These are phyloP conservation scores for Pythium myriotylum DNA, from an alignment of 352 stramenopile genomes.

Conservation along the genomic window DNA sequence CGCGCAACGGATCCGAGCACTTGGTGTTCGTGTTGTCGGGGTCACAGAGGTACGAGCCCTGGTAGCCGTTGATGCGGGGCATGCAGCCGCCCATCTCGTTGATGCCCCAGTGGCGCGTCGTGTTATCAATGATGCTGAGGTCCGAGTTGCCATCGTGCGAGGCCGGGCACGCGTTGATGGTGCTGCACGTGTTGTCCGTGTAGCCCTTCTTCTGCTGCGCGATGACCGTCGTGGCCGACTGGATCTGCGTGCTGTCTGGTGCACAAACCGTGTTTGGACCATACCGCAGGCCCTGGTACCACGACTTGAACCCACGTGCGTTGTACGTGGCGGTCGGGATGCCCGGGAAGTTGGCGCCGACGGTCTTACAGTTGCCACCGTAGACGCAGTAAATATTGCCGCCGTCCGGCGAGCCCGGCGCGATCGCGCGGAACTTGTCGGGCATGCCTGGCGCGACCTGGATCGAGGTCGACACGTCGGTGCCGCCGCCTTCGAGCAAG, in stretches of 20 bases:
- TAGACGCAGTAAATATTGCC: constrained; percentile 44
- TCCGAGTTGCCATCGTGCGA: constrained; percentile 61
- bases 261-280: constrained; percentile 59
- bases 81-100: constrained; percentile 69
- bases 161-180: constrained; percentile 38
- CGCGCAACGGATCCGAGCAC: too few species aligned
- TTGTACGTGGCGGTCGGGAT: constrained; percentile 46
- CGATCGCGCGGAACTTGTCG: constrained; percentile 43
- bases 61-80: too few species aligned
- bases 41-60: constrained; percentile 55
- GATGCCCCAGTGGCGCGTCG: constrained; percentile 48
- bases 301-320: constrained; percentile 55
- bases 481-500: constrained; percentile 90
- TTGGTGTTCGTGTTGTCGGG: constrained; percentile 42
- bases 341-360: constrained; percentile 45
- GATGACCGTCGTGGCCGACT: constrained; percentile 42
- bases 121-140: constrained; percentile 44
- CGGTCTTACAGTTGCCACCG: constrained; percentile 37
- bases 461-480: constrained; percentile 87
- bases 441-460: constrained; percentile 85
- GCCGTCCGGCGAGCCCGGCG: constrained; percentile 16
- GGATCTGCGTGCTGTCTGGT: constrained; percentile 15
- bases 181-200: constrained; percentile 48
- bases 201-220: constrained; percentile 39
- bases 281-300: constrained; percentile 72